Base-by-base conservation (phyloP, 768 basidiomycete genomes). In the Suillus discolor region DNA sequence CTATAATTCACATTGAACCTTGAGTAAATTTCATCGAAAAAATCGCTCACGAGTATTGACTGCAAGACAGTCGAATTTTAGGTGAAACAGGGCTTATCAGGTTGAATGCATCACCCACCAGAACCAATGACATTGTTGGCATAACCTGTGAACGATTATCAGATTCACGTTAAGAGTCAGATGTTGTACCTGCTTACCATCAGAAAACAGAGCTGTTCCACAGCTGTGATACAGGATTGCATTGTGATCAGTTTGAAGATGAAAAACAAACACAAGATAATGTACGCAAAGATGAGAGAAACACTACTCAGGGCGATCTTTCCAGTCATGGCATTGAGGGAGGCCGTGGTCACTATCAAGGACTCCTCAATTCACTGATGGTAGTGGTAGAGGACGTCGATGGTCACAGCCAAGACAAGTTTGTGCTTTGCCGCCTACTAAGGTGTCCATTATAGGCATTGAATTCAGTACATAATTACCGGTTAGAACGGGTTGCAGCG, bases 211-310 rank as follows among this genome's bases (percentile, higher is more conserved):
- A n/a, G n/a, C n/a, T n/a, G n/a, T n/a, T n/a, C n/a, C 93, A 74
- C 93, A 94, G 18, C 92, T 93, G 68, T 61, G 16, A 25, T 25
- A 41, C 12, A 20, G 25, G 15, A 6, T 42, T 62, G 49, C n/a
- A 38, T 2, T 4, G 31, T 63, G 23, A 64, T 67, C 25, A 66
- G 41, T 61, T 57, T 45, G 49, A 45, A 47, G 6, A 25, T 15
- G 42, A 34, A 31, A 23, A 62, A 1, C 2, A 34, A 36, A 12
- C 45, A 49, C 20, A 49, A 16, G 57, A 44, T 8, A 28, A 82
- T 89, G 59, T 69, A 93, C 92, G 92, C 92, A 73, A 94, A 94
- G 73, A 94, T 92, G 74, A 94, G 87, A 61, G 91, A 92, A 67
- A 94, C 88, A 67, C 87, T 84, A 69, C 77, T 78, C 16, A 85